A percentile compares a stretch with the other conserved stretches of the same genome.
Evolutionary conservation across 2,329 filamentous ascomycete species (phyloP).

Genomic region (Fonsecaea pedrosoi): DNA sequence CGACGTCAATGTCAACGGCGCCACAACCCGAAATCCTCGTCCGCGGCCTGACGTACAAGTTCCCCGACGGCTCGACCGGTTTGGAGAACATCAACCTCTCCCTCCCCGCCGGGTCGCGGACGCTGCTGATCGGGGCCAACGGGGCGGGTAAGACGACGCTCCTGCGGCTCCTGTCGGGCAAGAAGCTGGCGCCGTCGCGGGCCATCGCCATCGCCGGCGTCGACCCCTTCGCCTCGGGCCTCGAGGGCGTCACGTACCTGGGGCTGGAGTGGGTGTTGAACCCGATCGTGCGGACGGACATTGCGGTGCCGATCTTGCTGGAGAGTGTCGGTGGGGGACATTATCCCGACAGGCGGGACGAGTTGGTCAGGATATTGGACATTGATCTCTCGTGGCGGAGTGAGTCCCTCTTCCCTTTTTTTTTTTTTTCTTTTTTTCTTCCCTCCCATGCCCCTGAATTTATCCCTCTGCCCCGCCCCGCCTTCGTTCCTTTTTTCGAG

Average conservation of each 20-base stretch:
- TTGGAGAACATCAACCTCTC: slow-evolving; percentile 74
- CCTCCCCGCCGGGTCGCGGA: slow-evolving; percentile 82
- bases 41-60: slow-evolving; percentile 81
- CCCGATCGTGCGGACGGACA: slow-evolving; percentile 92
- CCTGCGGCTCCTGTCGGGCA: slow-evolving; percentile 90
- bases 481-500: no score
- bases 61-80: slow-evolving; percentile 83
- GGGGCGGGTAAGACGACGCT: slow-evolving; percentile 97
- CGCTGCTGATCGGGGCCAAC: slow-evolving; percentile 91
- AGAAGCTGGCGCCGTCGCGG: slow-evolving; percentile 81
- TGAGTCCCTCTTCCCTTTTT: background rate
- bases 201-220: slow-evolving; percentile 79
- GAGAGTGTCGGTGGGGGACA: slow-evolving; percentile 83
- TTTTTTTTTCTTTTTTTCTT: background rate
- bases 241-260: slow-evolving; percentile 95
- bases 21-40: slow-evolving; percentile 70
- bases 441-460: no score
- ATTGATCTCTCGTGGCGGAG: slow-evolving; percentile 88
- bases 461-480: no score
- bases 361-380: slow-evolving; percentile 86
- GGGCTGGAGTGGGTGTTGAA: slow-evolving; percentile 98
- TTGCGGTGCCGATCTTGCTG: slow-evolving; percentile 86
- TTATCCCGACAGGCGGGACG: slow-evolving; percentile 81
- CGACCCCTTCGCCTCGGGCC: slow-evolving; percentile 87
- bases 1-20: no score